Evolutionary conservation across 1,139 yeast species (phyloP).

Genomic region (Pichia sp.): DNA sequence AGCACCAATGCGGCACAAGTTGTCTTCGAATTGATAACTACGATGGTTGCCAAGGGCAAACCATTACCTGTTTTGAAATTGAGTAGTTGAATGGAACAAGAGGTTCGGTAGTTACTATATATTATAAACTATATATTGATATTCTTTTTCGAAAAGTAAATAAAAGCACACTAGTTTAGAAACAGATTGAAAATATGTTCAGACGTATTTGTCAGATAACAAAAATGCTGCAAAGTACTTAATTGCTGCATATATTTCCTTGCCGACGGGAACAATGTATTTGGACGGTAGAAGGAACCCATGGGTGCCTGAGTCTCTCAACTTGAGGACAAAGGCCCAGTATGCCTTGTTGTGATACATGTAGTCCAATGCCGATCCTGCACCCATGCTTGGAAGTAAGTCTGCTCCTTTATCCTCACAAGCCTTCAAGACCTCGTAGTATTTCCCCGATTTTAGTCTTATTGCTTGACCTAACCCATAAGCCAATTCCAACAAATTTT

Average conservation of each 20-base stretch:
- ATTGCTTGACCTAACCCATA: slow-evolving; percentile 76
- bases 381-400: slow-evolving; percentile 65
- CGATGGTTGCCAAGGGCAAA: slow-evolving; percentile 62
- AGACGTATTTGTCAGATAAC: slow-evolving; percentile 26
- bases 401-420: slow-evolving; percentile 75
- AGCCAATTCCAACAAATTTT: slow-evolving; percentile 73
- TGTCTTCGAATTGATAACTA: slow-evolving; percentile 65
- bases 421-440: slow-evolving; percentile 68
- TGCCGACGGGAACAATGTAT: slow-evolving; percentile 71
- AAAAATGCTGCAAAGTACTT: slow-evolving; percentile 68
- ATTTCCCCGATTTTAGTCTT: slow-evolving; percentile 56
- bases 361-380: slow-evolving; percentile 78
- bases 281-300: slow-evolving; percentile 76
- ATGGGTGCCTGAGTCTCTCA: slow-evolving; percentile 78
- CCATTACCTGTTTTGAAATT: slow-evolving; percentile 18
- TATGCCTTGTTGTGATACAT: slow-evolving; percentile 79
- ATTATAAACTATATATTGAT: too few species aligned
- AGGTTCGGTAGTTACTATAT: not conserved
- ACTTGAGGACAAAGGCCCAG: slow-evolving; percentile 81
- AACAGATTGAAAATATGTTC: not conserved
- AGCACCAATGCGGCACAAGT: slow-evolving; percentile 75
- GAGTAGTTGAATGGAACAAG: too few species aligned
- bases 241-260: slow-evolving; percentile 65
- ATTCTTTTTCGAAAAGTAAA: not conserved
- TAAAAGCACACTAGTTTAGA: not conserved